Evolutionary conservation across 1,284 basidiomycete species (phyloP), one percentile per base, ranked within the genome.

Genomic region (Peniophora sp.): DNA sequence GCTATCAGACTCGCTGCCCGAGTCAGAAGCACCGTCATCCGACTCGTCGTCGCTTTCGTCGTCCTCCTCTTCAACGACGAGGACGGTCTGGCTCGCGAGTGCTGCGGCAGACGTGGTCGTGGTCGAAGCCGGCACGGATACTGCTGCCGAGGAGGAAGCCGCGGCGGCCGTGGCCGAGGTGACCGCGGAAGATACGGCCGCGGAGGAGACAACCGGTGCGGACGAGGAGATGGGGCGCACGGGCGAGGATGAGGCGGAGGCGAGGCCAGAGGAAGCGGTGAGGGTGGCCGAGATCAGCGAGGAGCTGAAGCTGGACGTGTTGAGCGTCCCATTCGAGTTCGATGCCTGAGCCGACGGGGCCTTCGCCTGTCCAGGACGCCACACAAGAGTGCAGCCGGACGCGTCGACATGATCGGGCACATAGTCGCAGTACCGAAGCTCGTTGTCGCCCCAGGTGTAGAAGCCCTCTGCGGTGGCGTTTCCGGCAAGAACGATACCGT

Each of bases 371-470:
- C 27, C 27, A 12, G 27, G 27, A 32, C 27, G 27, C 80, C 82
- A 88, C 32, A 86, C 69, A 32, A 82, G 62, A 34, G 68, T 59
- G 58, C 86, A 88, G 3, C 68, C 64, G 24, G 63, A 63, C 2
- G 74, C 68, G 51, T 71, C 68, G 50, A 82, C 58, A 41, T 70
- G 64, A n/a, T 58, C 58, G 34, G 83, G 80, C 5, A 84, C 72
- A 53, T 68, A 70, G 44, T 74, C 69, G 60, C 86, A 89, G 61
- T 83, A 69, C 52, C 73, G 74, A 50, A 88, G 71, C 48, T 68
- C 65, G 18, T 41, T 8, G 35, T 70, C 63, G 17, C 64, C 69
- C 22, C 80, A 68, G 46, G 81, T 76, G 20, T 79, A 77, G 58
- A 87, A 78, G 42, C 78, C 79, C 45, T 67, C 58, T 55, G 71